Evolutionary conservation across 352 stramenopile species (phyloP), one percentile per base, ranked within the genome.

Genomic region (Phytophthora meadii): DNA sequence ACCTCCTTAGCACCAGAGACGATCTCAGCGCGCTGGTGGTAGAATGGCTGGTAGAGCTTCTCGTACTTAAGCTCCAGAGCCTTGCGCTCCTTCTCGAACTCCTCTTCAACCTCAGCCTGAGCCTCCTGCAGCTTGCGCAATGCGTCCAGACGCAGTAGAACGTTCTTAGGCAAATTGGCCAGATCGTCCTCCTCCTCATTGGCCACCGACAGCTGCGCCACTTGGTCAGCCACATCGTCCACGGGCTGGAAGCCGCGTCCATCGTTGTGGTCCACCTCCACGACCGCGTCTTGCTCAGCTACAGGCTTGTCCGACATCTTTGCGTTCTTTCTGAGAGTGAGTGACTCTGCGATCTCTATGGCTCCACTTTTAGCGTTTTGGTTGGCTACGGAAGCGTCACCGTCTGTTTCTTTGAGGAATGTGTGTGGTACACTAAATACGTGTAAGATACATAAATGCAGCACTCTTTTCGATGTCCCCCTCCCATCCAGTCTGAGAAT

Each of bases 51-150:
- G 72, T 95, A 95, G 11, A 93, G 76, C 72, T 92, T 93, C 70
- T 95, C 85, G 63, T 95, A 95, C 74, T 95, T 95, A 50, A 95
- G 84, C 72, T 95, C 85, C 15, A 95, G 72, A 44, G 68, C 50
- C 68, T 90, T 89, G 57, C 85, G 87, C 67, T 95, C 85, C 72
- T 92, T 93, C 72, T 95, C 85, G 46, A 95, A 95, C 69, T 91
- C 65, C 61, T 91, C 85, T 54, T 95, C 85, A 34, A 95, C 65
- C 57, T 83, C 77, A 6, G 79, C 80, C 59, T 95, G 87, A 42
- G 87, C 66, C 60, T 95, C 84, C 72, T 87, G 82, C n/a, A 93
- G 72, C 70, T 81, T 84, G n/a, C 83, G 83, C 34, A 93, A 72
- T 28, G 81, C 82, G 9, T 77, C 81, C 22, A 93, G 69, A 48